A percentile compares a stretch with the other conserved stretches of the same genome.
Conservation (phyloP, 2,329 filamentous ascomycete genomes). For the Fusarium sp. region DNA sequence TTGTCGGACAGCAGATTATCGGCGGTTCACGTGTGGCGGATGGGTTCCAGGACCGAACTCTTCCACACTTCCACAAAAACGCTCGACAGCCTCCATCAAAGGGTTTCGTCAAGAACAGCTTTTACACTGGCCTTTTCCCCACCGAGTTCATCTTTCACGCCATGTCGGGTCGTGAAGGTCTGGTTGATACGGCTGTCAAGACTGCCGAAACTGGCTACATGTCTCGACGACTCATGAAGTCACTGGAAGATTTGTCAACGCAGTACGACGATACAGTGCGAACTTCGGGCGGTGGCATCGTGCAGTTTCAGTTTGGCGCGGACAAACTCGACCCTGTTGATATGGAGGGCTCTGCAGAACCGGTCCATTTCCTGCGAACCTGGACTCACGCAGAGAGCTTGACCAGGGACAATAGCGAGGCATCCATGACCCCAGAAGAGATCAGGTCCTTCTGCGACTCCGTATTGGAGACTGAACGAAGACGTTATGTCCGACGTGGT, state of each 20-base stretch:
- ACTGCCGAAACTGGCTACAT: conserved; percentile 99
- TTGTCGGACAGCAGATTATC: conserved; percentile 98
- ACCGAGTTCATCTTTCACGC: conserved; percentile 98
- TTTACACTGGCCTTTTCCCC: conserved; percentile 90
- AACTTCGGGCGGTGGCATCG: conserved; percentile 87
- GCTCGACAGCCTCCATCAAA: conserved; percentile 93
- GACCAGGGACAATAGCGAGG: conserved; percentile 84
- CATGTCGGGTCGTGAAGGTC: conserved; percentile 96
- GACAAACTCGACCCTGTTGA: conserved; percentile 96
- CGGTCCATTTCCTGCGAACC: conserved; percentile 91
- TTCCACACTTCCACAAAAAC: conserved; percentile 96
- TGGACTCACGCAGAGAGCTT: conserved; percentile 83
- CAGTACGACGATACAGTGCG: conserved; percentile 96
- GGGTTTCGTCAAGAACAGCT: conserved; percentile 96
- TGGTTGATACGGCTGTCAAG: conserved; percentile 99
- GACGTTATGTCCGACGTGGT: conserved; percentile 70
- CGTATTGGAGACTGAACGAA: conserved; percentile 75
- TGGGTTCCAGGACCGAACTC: conserved; percentile 93
- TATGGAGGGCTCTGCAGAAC: conserved; percentile 95
- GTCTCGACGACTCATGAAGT: conserved; percentile 98
- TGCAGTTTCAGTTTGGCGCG: conserved; percentile 97
- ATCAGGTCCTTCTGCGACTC: conserved; percentile 76
- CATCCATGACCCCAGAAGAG: conserved; percentile 78
- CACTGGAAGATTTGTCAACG: conserved; percentile 91
- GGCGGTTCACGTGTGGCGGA: conserved; percentile 91